Evolutionary conservation across 352 stramenopile genomes (phyloP).

Genomic region (Globisporangium radiosum): DNA sequence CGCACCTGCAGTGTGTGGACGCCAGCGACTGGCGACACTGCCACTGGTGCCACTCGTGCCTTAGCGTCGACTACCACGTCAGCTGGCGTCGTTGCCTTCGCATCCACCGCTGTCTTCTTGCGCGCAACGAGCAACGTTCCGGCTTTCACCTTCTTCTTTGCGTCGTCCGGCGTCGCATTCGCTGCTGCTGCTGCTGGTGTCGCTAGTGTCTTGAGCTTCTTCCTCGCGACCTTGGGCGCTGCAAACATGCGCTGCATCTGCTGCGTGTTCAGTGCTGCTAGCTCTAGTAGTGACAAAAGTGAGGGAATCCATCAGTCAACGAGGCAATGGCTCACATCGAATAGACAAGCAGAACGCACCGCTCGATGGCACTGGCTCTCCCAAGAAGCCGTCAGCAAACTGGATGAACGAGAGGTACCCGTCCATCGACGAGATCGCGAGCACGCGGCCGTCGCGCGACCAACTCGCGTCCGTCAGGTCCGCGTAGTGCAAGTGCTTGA

Average conservation of each 20-base stretch:
- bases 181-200: background rate
- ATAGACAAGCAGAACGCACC: constrained; percentile 1
- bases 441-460: constrained; percentile 85
- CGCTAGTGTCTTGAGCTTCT: constrained; percentile 31
- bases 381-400: constrained; percentile 88
- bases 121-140: constrained; percentile 14
- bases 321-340: background rate
- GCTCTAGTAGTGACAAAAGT: constrained; percentile 21
- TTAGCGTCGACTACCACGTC: background rate
- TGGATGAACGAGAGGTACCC: constrained; percentile 93
- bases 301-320: background rate
- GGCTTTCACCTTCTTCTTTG: constrained; percentile 25
- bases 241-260: constrained; percentile 58
- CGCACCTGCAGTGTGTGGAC: constrained; percentile 74
- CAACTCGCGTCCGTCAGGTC: constrained; percentile 92
- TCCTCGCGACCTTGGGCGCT: constrained; percentile 50
- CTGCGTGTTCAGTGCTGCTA: constrained; percentile 35
- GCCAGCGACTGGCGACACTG: constrained; percentile 4
- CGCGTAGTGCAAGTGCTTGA: constrained; percentile 92
- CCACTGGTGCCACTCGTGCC: constrained; percentile 3
- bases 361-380: constrained; percentile 19
- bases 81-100: background rate
- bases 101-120: constrained; percentile 9
- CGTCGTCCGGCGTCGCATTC: constrained; percentile 1
- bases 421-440: constrained; percentile 93